Percentiles rank a stretch among this genome's conserved stretches.
phyloP scores from a whole-genome alignment of 305 asterid genomes.

The Fraxinus angustifolia region DNA sequence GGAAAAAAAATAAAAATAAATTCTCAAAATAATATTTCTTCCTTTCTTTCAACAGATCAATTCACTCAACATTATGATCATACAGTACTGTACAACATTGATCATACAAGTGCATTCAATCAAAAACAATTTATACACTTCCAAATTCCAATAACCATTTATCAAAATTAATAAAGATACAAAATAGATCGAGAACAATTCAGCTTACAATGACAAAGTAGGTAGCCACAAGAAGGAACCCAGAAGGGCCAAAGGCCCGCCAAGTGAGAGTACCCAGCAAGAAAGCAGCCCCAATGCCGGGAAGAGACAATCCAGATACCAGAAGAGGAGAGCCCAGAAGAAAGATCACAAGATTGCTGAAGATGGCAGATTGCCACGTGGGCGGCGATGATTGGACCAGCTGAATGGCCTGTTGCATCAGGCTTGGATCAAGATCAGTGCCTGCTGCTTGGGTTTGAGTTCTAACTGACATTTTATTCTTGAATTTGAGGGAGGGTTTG shows the following conservation, averaged over 20 bases:
- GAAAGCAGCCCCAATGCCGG: conserved; percentile 80
- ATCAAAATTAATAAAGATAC: too few relatives aligned
- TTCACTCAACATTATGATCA: not conserved
- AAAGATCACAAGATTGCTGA: conserved; percentile 59
- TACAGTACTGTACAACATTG: not conserved
- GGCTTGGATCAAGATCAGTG: conserved; percentile 44
- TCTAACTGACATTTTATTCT: conserved; percentile 34
- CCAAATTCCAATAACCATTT: not conserved
- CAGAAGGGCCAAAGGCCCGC: conserved; percentile 75
- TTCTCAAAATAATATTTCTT: not conserved
- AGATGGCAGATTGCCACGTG: conserved; percentile 74
- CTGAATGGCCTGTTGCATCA: conserved; percentile 51
- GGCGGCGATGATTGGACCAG: conserved; percentile 66
- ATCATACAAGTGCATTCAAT: not conserved
- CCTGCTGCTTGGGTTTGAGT: conserved; percentile 40
- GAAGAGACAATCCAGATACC: conserved; percentile 59
- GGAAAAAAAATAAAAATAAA: not conserved
- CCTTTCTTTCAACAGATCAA: not conserved
- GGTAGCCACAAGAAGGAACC: conserved; percentile 76
- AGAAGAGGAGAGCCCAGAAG: conserved; percentile 68
- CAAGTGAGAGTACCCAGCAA: conserved; percentile 89
- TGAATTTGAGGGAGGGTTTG: not conserved
- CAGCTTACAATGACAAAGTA: conserved; percentile 76
- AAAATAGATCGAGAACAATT: not conserved
- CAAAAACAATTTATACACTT: not conserved